Conservation (phyloP, 768 basidiomycete species). For the Mycena venus region DNA sequence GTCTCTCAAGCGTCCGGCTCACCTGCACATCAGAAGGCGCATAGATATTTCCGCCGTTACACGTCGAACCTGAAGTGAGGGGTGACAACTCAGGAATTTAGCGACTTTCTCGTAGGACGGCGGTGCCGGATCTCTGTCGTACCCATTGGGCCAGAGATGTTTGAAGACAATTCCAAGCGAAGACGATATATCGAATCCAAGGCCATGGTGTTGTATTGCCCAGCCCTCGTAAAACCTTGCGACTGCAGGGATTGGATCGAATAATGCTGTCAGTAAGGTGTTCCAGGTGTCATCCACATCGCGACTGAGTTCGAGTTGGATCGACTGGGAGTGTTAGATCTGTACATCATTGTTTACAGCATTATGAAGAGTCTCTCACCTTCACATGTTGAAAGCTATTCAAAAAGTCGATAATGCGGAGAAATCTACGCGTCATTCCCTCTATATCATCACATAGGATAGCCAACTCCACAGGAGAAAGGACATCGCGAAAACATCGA, state of each 20-base stretch:
- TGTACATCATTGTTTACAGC: too few species aligned
- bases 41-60: not conserved
- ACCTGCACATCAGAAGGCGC: not conserved
- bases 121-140: not conserved
- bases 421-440: not conserved
- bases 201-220: too few species aligned
- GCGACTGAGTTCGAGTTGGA: too few species aligned
- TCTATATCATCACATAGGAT: not conserved
- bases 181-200: not conserved
- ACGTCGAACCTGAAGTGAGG: not conserved
- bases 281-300: not conserved
- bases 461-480: not conserved
- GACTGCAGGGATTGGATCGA: too few species aligned
- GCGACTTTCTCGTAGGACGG: too few species aligned
- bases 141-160: not conserved
- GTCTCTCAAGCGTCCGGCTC: not conserved
- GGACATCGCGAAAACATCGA: not conserved
- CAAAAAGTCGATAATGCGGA: not conserved
- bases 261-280: too few species aligned
- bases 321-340: too few species aligned
- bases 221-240: too few species aligned
- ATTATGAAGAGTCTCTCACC: too few species aligned
- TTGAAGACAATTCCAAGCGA: not conserved
- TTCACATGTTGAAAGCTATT: too few species aligned
- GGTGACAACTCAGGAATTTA: not conserved